A percentile compares a stretch with the other conserved stretches of the same genome.
phyloP scores from a whole-genome alignment of 495 filamentous ascomycete species.

The Parachaetomium inaequale region DNA sequence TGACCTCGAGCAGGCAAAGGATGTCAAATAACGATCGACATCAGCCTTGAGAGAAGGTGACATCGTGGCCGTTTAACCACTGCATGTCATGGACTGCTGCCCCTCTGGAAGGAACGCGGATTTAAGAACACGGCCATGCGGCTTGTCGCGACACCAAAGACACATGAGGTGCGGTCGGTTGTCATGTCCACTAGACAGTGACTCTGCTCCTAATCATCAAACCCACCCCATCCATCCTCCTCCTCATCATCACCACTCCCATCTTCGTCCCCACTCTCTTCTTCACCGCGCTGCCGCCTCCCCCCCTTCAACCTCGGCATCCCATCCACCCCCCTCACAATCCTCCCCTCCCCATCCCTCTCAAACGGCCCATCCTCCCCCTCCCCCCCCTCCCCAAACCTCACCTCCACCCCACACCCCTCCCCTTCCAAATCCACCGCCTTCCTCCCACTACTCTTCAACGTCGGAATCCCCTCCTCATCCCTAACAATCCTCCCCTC shows the following conservation, averaged over 20 bases:
- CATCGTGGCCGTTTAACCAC: no score
- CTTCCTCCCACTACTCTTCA: constrained; percentile 33
- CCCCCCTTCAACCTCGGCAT: constrained; percentile 38
- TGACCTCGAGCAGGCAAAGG: no score
- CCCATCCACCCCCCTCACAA: constrained; percentile 35
- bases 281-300: not conserved
- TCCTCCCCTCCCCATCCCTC: constrained; percentile 30
- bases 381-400: constrained; percentile 16
- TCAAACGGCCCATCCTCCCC: constrained; percentile 31
- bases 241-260: not conserved
- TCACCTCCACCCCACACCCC: constrained; percentile 27
- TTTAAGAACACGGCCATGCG: no score
- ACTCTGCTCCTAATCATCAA: constrained; percentile 46
- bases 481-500: constrained; percentile 39
- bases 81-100: no score
- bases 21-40: not conserved
- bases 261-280: constrained; percentile 15
- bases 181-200: no score
- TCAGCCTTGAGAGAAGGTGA: no score
- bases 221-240: constrained; percentile 46
- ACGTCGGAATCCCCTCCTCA: constrained; percentile 37
- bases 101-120: no score
- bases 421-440: constrained; percentile 25
- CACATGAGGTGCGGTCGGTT: no score
- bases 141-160: no score